Evolutionary conservation across 164 flowering plant species (phyloP).

Genomic region (Vitis cinerea): DNA sequence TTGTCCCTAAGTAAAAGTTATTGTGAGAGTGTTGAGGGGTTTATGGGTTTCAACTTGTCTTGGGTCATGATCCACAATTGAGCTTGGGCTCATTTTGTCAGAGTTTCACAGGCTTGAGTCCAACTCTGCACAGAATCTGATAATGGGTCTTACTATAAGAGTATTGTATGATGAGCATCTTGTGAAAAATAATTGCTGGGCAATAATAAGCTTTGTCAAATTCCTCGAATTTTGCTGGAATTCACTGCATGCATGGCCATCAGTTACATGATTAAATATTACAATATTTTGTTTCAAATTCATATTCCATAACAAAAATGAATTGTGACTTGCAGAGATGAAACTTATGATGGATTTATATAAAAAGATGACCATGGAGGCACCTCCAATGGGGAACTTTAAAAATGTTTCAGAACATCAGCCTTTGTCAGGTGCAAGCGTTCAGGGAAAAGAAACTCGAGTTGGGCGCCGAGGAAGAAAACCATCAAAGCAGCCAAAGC

Average conservation of each 20-base stretch:
- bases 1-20: too few species aligned
- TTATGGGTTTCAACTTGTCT: too few species aligned
- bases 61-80: too few species aligned
- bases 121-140: too few species aligned
- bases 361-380: conserved; percentile 11
- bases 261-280: background rate
- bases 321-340: conserved; percentile 12
- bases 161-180: too few species aligned
- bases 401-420: background rate
- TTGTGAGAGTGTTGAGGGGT: too few species aligned
- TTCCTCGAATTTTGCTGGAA: background rate
- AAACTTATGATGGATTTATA: conserved; percentile 18
- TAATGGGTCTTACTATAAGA: too few species aligned
- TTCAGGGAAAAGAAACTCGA: background rate
- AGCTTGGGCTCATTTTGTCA: too few species aligned
- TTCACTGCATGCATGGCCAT: background rate
- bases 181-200: too few species aligned
- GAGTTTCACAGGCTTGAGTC: too few species aligned
- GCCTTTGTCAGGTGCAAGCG: background rate
- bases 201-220: too few species aligned
- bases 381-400: background rate
- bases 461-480: background rate
- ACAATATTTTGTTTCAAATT: background rate
- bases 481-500: background rate
- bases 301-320: background rate